Conservation (phyloP, 305 asterid species). For the Fraxinus angustifolia region DNA sequence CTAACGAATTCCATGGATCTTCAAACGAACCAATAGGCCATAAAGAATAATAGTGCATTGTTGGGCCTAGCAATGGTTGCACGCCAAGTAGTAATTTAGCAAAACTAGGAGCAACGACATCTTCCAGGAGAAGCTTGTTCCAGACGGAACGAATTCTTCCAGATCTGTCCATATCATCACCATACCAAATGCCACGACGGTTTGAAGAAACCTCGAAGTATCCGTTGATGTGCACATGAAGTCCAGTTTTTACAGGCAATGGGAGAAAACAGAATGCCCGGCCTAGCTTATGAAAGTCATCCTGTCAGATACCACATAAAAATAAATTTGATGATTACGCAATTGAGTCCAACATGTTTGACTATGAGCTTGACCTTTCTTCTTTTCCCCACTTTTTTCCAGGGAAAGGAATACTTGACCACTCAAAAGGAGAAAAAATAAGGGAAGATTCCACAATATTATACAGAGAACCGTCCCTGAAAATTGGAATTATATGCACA, state of each 20-base stretch:
- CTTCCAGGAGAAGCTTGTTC: conserved; percentile 94
- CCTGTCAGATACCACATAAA: conserved; percentile 48
- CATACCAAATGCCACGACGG: conserved; percentile 99
- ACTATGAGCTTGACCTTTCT: neutral
- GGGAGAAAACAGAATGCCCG: conserved; percentile 98
- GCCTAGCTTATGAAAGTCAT: conserved; percentile 56
- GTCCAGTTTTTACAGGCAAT: conserved; percentile 90
- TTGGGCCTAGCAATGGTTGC: conserved; percentile 58
- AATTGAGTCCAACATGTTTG: conserved; percentile 16
- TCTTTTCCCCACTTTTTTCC: conserved; percentile 9
- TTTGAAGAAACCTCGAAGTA: conserved; percentile 95
- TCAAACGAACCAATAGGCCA: conserved; percentile 96
- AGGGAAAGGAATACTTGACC: conserved; percentile 5
- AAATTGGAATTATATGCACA: conserved; percentile 16
- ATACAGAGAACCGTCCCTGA: conserved; percentile 12
- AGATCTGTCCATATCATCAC: conserved; percentile 97
- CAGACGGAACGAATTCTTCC: conserved; percentile 91
- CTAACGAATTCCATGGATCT: conserved; percentile 91
- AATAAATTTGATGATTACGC: conserved; percentile 22
- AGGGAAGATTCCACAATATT: conserved; percentile 6
- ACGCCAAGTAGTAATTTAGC: conserved; percentile 58
- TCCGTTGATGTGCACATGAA: conserved; percentile 78
- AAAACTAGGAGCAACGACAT: conserved; percentile 83
- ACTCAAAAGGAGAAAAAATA: conserved; percentile 16
- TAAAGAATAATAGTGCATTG: conserved; percentile 61